These are phyloP conservation scores for Aspergillus ochraceoroseus DNA, from an alignment of 2,329 filamentous ascomycete genomes.

Conservation along the genomic window DNA sequence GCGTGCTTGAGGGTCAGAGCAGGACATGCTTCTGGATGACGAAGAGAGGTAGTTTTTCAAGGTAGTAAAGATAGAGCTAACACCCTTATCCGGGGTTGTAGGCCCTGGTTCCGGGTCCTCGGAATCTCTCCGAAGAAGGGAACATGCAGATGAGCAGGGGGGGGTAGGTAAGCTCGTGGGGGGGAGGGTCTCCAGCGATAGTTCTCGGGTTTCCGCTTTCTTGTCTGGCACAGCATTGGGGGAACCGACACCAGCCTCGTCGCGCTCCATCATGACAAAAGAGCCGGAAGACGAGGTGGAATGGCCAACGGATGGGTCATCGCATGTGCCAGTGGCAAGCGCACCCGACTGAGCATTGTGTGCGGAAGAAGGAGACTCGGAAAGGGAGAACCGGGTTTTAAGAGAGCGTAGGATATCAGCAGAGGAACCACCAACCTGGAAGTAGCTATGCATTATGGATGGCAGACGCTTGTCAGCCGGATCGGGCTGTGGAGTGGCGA, in stretches of 20 bases:
- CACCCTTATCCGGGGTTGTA: slow-evolving; percentile 36
- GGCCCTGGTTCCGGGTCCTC: slow-evolving; percentile 41
- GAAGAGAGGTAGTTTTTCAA: slow-evolving; percentile 45
- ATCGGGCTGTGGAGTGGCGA: slow-evolving; percentile 90
- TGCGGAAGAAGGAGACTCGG: slow-evolving; percentile 24
- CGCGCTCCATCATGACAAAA: slow-evolving; percentile 42
- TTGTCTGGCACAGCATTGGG: slow-evolving; percentile 26
- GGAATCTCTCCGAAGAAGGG: slow-evolving; percentile 42
- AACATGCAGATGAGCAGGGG: slow-evolving; percentile 43
- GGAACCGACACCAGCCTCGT: slow-evolving; percentile 30
- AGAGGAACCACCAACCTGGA: slow-evolving; percentile 96
- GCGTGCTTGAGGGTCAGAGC: slow-evolving; percentile 35
- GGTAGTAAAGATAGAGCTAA: slow-evolving; percentile 42
- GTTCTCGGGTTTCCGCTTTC: slow-evolving; percentile 24
- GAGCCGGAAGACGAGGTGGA: slow-evolving; percentile 38
- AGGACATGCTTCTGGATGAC: slow-evolving; percentile 28
- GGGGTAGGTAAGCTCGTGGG: slow-evolving; percentile 42
- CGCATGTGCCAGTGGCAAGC: slow-evolving; percentile 23
- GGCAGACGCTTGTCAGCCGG: slow-evolving; percentile 90
- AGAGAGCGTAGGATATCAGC: slow-evolving; percentile 58
- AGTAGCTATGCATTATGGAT: slow-evolving; percentile 91
- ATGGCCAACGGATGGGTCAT: slow-evolving; percentile 25
- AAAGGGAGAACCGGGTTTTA: slow-evolving; percentile 39
- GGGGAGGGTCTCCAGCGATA: slow-evolving; percentile 29
- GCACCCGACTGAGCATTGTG: slow-evolving; percentile 25